Percentiles rank a stretch among this genome's conserved stretches.
These are phyloP conservation scores for Podaxis sp. DNA, from an alignment of 768 basidiomycete genomes.

Conservation along the genomic window DNA sequence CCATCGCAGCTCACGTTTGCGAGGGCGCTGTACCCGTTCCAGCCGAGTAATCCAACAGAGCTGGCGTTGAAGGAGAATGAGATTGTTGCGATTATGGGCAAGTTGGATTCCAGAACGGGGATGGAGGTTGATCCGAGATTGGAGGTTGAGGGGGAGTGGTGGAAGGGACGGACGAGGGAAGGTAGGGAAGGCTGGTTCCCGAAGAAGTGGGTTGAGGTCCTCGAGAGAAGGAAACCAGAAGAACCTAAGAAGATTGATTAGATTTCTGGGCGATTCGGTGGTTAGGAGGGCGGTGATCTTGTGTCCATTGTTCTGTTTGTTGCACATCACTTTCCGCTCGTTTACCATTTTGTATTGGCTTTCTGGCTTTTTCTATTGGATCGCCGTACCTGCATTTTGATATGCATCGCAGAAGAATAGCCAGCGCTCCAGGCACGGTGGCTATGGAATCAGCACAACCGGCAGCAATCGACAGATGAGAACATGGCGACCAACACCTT, in stretches of 20 bases:
- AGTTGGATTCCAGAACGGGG: slow-evolving; percentile 65
- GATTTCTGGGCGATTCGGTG: background rate
- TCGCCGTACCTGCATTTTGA: background rate
- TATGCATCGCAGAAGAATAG: background rate
- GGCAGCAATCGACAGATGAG: no score
- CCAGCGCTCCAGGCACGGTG: background rate
- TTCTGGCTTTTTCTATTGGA: background rate
- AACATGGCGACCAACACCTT: no score
- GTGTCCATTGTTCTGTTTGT: background rate
- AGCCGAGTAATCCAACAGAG: slow-evolving; percentile 69
- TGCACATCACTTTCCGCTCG: background rate
- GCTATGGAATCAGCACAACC: background rate
- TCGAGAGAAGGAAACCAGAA: slow-evolving; percentile 41
- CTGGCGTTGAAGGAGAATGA: slow-evolving; percentile 79
- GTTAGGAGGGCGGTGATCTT: background rate
- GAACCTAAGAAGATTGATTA: slow-evolving; percentile 20
- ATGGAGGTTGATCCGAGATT: slow-evolving; percentile 60
- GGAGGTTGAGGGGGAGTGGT: slow-evolving; percentile 77
- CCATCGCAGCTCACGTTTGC: slow-evolving; percentile 81
- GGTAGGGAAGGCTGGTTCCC: slow-evolving; percentile 95
- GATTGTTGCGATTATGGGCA: slow-evolving; percentile 87
- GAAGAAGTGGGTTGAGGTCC: slow-evolving; percentile 74
- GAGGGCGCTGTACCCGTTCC: slow-evolving; percentile 75
- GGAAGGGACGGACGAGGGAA: slow-evolving; percentile 88
- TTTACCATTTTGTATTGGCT: background rate